phyloP scores from a whole-genome alignment of 208 protist species.

The Leishmania amazonensis region DNA sequence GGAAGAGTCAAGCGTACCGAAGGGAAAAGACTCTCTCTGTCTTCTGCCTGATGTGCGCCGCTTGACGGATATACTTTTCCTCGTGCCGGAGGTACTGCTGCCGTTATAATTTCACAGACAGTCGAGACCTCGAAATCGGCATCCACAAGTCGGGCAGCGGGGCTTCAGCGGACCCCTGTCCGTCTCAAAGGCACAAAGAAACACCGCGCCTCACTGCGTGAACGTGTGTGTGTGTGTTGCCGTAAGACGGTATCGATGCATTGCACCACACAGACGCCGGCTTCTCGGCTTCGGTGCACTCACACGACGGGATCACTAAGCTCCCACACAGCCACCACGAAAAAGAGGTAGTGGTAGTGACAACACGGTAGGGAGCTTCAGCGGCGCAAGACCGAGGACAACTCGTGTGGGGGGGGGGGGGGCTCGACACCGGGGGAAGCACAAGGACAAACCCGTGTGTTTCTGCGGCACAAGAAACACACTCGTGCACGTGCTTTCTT shows the following conservation, averaged over 20 bases:
- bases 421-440: neutral
- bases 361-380: neutral
- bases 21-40: too few relatives aligned
- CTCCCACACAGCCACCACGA: neutral
- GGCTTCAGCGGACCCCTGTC: too few relatives aligned
- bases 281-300: neutral
- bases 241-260: neutral
- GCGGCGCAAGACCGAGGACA: neutral
- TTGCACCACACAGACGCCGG: neutral
- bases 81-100: too few relatives aligned
- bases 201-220: neutral
- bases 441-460: neutral
- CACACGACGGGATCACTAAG: neutral
- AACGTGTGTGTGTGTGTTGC: neutral
- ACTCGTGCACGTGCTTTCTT: neutral
- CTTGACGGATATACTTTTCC: too few relatives aligned
- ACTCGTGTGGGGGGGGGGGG: neutral
- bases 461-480: neutral
- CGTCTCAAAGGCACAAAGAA: neutral
- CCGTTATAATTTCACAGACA: too few relatives aligned
- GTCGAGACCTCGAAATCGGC: too few relatives aligned
- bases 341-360: neutral
- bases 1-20: neutral
- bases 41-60: too few relatives aligned
- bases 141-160: too few relatives aligned